Percentiles rank a stretch among this genome's conserved stretches.
Conservation (phyloP, 139 green algal genomes). For the Zygnema circumcarinatum region DNA sequence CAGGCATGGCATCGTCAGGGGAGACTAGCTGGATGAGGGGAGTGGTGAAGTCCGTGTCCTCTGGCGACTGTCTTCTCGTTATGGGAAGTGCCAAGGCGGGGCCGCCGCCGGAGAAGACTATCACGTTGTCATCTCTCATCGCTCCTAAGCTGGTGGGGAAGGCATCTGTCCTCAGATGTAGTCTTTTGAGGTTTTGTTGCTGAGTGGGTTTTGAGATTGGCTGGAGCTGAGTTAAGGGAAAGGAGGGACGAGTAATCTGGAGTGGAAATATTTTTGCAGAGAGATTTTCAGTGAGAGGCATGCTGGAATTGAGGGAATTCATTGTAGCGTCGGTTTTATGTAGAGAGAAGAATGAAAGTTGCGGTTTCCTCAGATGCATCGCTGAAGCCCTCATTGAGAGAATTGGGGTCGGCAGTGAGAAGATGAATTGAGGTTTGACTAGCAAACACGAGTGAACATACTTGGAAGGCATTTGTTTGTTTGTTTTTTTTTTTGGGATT, state of each 20-base stretch:
- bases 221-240: not conserved
- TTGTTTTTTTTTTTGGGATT: too few relatives aligned
- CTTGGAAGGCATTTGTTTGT: too few relatives aligned
- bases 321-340: too few relatives aligned
- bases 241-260: not conserved
- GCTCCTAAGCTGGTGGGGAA: conserved; percentile 82
- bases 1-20: not conserved
- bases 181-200: not conserved
- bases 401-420: too few relatives aligned
- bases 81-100: conserved; percentile 68
- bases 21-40: conserved; percentile 75
- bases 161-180: too few relatives aligned
- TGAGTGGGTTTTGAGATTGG: not conserved
- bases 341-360: too few relatives aligned
- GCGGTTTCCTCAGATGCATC: too few relatives aligned
- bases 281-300: too few relatives aligned
- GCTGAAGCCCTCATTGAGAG: too few relatives aligned
- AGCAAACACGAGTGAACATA: too few relatives aligned
- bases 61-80: conserved; percentile 88
- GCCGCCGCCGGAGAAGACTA: conserved; percentile 86
- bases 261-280: not conserved
- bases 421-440: too few relatives aligned
- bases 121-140: conserved; percentile 88
- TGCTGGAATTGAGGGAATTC: too few relatives aligned
- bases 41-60: conserved; percentile 85